Evolutionary conservation across 345 rosid genomes (phyloP).

Genomic region (Gossypium longicalyx): DNA sequence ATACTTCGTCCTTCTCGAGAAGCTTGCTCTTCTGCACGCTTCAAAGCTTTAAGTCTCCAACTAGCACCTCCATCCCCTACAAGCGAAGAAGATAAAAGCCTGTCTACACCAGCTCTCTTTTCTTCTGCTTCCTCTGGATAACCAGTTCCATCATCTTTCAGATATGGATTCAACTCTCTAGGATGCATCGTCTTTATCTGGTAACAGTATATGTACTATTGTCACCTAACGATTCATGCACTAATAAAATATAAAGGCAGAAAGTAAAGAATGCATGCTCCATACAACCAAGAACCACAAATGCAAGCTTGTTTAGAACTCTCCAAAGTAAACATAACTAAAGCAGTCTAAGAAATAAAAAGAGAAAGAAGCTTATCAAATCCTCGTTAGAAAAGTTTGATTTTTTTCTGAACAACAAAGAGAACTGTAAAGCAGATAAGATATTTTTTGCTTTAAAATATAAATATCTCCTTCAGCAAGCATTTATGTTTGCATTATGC

Average conservation of each 20-base stretch:
- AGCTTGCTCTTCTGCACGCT: constrained; percentile 89
- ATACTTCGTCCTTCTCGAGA: constrained; percentile 71
- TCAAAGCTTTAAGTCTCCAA: constrained; percentile 89
- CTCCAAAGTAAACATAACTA: not conserved
- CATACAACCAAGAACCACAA: not conserved
- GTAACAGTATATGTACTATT: not conserved
- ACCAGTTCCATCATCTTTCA: constrained; percentile 69
- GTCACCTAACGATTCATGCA: not conserved
- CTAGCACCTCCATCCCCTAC: constrained; percentile 98
- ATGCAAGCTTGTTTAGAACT: not conserved
- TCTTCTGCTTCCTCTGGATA: constrained; percentile 70
- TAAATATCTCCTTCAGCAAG: not conserved
- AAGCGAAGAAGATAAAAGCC: constrained; percentile 48
- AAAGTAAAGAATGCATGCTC: not conserved
- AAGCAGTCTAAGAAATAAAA: not conserved
- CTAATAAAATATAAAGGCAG: not conserved
- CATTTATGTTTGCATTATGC: not conserved
- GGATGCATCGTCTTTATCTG: constrained; percentile 54
- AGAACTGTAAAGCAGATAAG: not conserved
- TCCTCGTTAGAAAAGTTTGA: not conserved
- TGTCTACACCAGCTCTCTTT: constrained; percentile 31
- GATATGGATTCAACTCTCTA: constrained; percentile 80
- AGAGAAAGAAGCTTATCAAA: not conserved
- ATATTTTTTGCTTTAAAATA: not conserved
- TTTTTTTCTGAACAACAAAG: not conserved